Evolutionary conservation across 805 yeast species (phyloP), one percentile per base, ranked within the genome.

Genomic region (Ogataea corticis): DNA sequence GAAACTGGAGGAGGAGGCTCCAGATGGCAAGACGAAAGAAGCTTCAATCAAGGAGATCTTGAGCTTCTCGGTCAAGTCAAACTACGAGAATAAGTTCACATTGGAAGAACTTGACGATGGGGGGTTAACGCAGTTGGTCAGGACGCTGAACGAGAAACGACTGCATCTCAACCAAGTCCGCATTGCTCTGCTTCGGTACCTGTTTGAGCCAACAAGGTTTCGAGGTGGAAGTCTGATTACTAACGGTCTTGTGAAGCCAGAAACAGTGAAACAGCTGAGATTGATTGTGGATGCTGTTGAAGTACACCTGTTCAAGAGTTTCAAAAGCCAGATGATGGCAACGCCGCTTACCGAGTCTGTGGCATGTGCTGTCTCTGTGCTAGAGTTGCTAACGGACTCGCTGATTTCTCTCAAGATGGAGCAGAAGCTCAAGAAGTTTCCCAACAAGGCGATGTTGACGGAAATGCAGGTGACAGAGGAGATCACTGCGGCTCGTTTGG

Each of bases 341-440:
- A n/a, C n/a, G n/a, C n/a, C n/a, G n/a, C n/a, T n/a, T n/a, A n/a
- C n/a, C 7, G 15, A 7, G n/a, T 15, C 14, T 7, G 6, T 51
- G n/a, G 17, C 48, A 4, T 45, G 49, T 19, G 57, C 72, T 1
- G 59, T 73, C 3, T 63, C 76, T 2, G 58, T 76, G 1, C 63
- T 62, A 40, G 85, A 80, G 47, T 42, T 74, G 0, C 54, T 78
- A 11, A 64, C 71, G 3, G 80, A 80, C 52, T 44, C 58, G 2
- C 75, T 69, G 50, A 62, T 77, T 4, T 50, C 64, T 2, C 46
- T 69, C 23, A 48, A 46, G 15, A 50, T 54, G 19, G 62, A 60
- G 29, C 46, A 52, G 17, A 62, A 57, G 31, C 37, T 53, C 6
- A 62, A 52, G 36, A 61, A 55, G 35, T 29, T 43, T 2, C 50